Evolutionary conservation across 78 protist species (phyloP), one percentile per base, ranked within the genome.

Genomic region (Diacronema lutheri): DNA sequence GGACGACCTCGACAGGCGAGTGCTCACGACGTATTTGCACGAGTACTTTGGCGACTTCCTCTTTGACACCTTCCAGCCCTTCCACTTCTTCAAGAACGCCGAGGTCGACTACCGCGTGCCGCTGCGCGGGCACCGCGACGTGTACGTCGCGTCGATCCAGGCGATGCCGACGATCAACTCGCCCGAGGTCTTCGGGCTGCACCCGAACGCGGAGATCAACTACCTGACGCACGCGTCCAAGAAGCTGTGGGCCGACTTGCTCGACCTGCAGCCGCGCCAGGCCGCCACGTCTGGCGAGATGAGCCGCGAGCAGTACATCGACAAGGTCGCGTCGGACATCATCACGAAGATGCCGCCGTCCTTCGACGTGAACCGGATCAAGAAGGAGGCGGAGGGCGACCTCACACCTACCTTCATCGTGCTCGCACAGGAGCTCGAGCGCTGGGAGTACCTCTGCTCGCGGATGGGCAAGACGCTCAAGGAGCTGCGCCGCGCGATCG

Each of bases 11-110:
- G 99, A 97, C 84, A 88, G 99, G 2, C 86, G 97, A 16, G 73
- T 97, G 40, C 86, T 97, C 33, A 76, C n/a, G 19, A 93, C 96
- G n/a, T 97, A 97, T 88, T 40, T 95, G 46, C 78, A 93, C 33
- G 99, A 97, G 94, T 97, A 93, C 94, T 73, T 97, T 74, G 99
- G 99, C 33, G 97, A 97, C 89, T 95, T 97, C 89, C 66, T 97
- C 37, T 95, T 95, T 41, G 97, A 95, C 78, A 35, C 91, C 23
- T 94, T 91, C 95, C 97, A 94, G 80, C 95, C 95, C 12, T 95
- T 95, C 92, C 90, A 83, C 84, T 94, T 96, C 74, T 93, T 58
- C 91, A 4, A 65, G 55, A 60, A 86, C 80, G 80, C 4, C 33
- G 86, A 90, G 26, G 56, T 50, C 0, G 85, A 62, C 46, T 90